Evolutionary conservation across 306 rosid species (phyloP).

Genomic region (Dalbergia cultrata): DNA sequence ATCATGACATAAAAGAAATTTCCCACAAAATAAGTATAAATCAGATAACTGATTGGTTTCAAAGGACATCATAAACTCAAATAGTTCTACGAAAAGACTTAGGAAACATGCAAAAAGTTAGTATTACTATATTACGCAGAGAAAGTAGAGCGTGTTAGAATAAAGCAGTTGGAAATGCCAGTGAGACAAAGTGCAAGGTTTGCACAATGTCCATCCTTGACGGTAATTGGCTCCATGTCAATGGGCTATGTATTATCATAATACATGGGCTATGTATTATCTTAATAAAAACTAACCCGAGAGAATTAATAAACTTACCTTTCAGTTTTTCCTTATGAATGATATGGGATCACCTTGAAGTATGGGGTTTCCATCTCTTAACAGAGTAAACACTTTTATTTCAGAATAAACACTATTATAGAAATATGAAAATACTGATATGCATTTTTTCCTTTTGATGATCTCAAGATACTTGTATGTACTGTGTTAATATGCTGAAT

Average conservation of each 20-base stretch:
- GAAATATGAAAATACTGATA: too few relatives aligned
- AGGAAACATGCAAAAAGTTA: conserved; percentile 2
- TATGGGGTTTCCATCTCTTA: conserved; percentile 48
- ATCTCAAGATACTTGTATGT: too few relatives aligned
- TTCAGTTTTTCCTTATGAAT: conserved; percentile 36
- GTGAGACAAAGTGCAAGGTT: conserved; percentile 31
- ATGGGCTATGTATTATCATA: conserved; percentile 3
- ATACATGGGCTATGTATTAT: too few relatives aligned
- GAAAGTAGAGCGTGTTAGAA: conserved; percentile 33
- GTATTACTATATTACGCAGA: conserved; percentile 17
- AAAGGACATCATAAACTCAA: neutral
- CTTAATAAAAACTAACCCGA: neutral
- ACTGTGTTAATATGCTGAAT: too few relatives aligned
- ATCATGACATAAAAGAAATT: conserved; percentile 29
- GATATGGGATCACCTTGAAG: conserved; percentile 51
- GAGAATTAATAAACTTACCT: conserved; percentile 49
- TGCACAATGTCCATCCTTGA: conserved; percentile 23
- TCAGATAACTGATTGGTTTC: conserved; percentile 23
- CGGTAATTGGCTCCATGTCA: conserved; percentile 27
- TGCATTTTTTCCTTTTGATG: too few relatives aligned
- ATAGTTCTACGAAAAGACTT: neutral
- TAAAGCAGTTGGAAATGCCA: conserved; percentile 36
- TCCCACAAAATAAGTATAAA: conserved; percentile 1
- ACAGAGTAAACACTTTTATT: too few relatives aligned
- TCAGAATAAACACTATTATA: too few relatives aligned